Evolutionary conservation across 2,329 filamentous ascomycete genomes (phyloP).

Genomic region (Exophiala xenobiotica): DNA sequence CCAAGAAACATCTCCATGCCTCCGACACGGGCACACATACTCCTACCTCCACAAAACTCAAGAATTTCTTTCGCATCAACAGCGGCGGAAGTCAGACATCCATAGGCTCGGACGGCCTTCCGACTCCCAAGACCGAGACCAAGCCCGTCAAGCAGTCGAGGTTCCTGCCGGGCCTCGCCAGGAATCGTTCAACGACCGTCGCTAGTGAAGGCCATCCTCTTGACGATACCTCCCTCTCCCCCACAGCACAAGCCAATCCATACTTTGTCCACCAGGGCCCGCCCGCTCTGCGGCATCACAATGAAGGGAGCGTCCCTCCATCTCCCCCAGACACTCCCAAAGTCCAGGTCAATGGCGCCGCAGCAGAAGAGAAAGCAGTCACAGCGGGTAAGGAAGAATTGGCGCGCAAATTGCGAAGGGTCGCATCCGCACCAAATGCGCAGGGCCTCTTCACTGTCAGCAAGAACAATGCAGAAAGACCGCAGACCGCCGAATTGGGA

Average conservation of each 20-base stretch:
- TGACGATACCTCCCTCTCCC: conserved; percentile 79
- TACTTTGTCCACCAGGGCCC: conserved; percentile 97
- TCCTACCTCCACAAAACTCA: conserved; percentile 58
- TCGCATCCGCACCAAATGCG: conserved; percentile 94
- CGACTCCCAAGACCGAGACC: conserved; percentile 56
- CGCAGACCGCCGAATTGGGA: conserved; percentile 79
- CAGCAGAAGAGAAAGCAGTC: conserved; percentile 65
- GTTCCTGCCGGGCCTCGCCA: conserved; percentile 83
- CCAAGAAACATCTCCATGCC: conserved; percentile 45
- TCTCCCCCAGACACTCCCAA: conserved; percentile 88
- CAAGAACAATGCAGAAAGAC: conserved; percentile 63
- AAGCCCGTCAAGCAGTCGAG: conserved; percentile 77
- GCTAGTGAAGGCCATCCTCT: conserved; percentile 89
- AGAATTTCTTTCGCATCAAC: conserved; percentile 69
- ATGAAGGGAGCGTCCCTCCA: conserved; percentile 87
- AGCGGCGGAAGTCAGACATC: conserved; percentile 50
- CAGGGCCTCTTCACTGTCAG: conserved; percentile 76
- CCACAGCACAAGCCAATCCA: conserved; percentile 90
- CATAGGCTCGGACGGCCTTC: conserved; percentile 42
- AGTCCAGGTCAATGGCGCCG: conserved; percentile 69
- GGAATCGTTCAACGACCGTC: conserved; percentile 85
- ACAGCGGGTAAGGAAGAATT: conserved; percentile 88
- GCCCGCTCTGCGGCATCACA: conserved; percentile 88
- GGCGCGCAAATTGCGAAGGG: conserved; percentile 85
- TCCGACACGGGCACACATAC: conserved; percentile 51